Percentiles rank a stretch among this genome's conserved stretches.
Evolutionary conservation across 2,329 filamentous ascomycete genomes (phyloP).

Genomic region (Aphanoascus verrucosus): DNA sequence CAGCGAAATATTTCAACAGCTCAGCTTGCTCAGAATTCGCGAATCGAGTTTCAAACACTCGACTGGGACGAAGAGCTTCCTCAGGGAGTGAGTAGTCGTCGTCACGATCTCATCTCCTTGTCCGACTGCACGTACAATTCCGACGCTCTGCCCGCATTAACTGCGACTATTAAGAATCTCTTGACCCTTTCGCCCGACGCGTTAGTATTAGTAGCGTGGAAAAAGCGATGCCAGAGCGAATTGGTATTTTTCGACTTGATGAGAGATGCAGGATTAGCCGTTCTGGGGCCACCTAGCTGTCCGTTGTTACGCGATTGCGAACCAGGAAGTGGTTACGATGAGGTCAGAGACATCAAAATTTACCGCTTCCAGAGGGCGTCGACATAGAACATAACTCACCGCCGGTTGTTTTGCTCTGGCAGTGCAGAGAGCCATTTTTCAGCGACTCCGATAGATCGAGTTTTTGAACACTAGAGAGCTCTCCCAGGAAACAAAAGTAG

Average conservation of each 20-base stretch:
- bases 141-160: slow-evolving; percentile 54
- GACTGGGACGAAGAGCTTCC: slow-evolving; percentile 53
- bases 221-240: slow-evolving; percentile 57
- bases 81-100: slow-evolving; percentile 26
- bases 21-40: slow-evolving; percentile 34
- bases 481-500: neutral
- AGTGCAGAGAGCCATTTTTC: neutral
- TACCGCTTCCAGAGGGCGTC: slow-evolving; percentile 23
- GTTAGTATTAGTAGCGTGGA: slow-evolving; percentile 51
- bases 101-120: slow-evolving; percentile 51
- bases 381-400: neutral
- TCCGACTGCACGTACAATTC: slow-evolving; percentile 66
- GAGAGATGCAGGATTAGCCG: slow-evolving; percentile 28
- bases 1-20: slow-evolving; percentile 43
- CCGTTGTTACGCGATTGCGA: slow-evolving; percentile 29
- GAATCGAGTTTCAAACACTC: slow-evolving; percentile 42
- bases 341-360: slow-evolving; percentile 29
- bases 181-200: slow-evolving; percentile 40
- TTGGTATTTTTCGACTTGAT: slow-evolving; percentile 55
- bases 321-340: slow-evolving; percentile 22
- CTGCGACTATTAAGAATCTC: slow-evolving; percentile 45
- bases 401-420: neutral
- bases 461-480: neutral
- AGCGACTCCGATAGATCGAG: neutral
- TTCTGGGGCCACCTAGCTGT: slow-evolving; percentile 25